Percentiles rank a stretch among this genome's conserved stretches.
phyloP scores from a whole-genome alignment of 1,284 basidiomycete species.

The Hemileia vastatrix region DNA sequence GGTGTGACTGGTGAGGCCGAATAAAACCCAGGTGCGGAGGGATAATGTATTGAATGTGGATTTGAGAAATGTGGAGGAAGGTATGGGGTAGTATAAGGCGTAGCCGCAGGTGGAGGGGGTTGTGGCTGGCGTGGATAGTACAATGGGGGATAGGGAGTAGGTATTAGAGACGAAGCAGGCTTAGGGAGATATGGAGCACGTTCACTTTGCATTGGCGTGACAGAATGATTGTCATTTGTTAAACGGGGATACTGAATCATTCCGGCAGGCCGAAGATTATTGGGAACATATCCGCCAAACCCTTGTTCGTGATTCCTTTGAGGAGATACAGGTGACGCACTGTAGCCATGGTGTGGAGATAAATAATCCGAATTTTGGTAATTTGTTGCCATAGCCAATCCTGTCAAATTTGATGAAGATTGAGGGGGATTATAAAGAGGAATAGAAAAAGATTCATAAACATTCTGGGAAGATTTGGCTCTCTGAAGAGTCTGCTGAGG shows the following conservation, averaged over 20 bases:
- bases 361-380: too few species aligned
- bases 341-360: too few species aligned
- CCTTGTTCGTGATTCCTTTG: slow-evolving; percentile 1
- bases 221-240: too few species aligned
- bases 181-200: too few species aligned
- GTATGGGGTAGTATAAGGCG: slow-evolving; percentile 46
- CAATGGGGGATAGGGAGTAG: too few species aligned
- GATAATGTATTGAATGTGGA: slow-evolving; percentile 13
- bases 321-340: neutral
- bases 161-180: too few species aligned
- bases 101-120: slow-evolving; percentile 15
- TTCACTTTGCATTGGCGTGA: too few species aligned
- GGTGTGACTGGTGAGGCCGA: slow-evolving; percentile 13
- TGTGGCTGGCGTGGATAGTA: slow-evolving; percentile 11
- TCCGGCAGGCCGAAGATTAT: slow-evolving; percentile 10
- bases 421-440: slow-evolving; percentile 5
- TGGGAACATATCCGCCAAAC: slow-evolving; percentile 2
- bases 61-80: slow-evolving; percentile 26
- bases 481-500: slow-evolving; percentile 12
- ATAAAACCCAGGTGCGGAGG: neutral
- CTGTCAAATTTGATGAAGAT: too few species aligned
- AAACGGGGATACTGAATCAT: slow-evolving; percentile 18
- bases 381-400: slow-evolving; percentile 68
- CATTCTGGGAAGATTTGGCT: slow-evolving; percentile 12
- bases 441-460: slow-evolving; percentile 8